Base-by-base conservation (phyloP, 306 rosid species). In the Vachellia pachyceras region DNA sequence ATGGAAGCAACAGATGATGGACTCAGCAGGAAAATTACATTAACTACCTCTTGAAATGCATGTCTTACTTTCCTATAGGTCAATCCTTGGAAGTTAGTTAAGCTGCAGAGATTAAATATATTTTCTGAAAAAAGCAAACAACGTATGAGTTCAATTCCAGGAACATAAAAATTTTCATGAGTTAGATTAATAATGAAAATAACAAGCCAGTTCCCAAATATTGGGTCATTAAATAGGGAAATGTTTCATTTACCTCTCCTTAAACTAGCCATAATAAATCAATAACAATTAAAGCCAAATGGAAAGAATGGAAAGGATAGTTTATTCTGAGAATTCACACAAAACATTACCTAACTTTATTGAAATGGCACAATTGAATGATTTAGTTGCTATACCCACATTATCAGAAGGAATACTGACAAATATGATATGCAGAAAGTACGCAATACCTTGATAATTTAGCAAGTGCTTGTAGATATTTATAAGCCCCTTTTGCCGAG, bases 401-500 rank as follows among this genome's bases (percentile, higher is more conserved):
- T 37, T 79, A 74, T 78, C 5, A 39, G 77, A 68, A 55, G 55
- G 70, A 79, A 54, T 71, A 57, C 50, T 63, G 52, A 70, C 76
- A 79, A 65, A 60, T 72, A 40, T 75, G 75, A 60, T 33, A 74
- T 41, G 46, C 65, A 69, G 74, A 75, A 69, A 72, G 79, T 69
- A 76, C 64, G 77, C 47, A 47, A 45, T 93, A 95, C 99, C 92
- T 90, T 6, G 94, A 85, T 89, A 95, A 80, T 95, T 95, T 75
- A 95, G 92, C 90, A 95, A 88, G 89, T 95, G 99, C 81, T 93
- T 88, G 92, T 95, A 95, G 85, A 95, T 93, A 92, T 95, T 93
- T 86, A 95, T 76, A 57, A 95, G 98, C 78, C 96, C 98, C 86
- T 90, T 93, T 86, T 95, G 99, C 83, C 98, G 97, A 84, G 99